Base-by-base conservation (phyloP, 2,329 filamentous ascomycete species). In the Metarhizium humberi region DNA sequence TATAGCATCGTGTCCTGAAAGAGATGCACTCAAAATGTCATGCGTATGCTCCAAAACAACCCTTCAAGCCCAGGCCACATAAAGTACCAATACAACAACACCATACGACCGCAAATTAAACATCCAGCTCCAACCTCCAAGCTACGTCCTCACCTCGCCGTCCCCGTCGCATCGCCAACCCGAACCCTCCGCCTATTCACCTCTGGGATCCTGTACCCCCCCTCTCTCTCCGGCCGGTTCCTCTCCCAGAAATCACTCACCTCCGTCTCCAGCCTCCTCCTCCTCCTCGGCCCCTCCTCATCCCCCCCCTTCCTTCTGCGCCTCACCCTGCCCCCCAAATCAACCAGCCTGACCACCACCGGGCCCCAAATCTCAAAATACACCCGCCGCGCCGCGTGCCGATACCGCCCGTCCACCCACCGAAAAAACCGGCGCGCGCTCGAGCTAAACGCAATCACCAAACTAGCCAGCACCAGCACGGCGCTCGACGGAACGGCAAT, bases 371-470 rank as follows among this genome's bases (percentile, higher is more conserved):
- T 1, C 1, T 55, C 51, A 7, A 50, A 53, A 59, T 66, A 66
- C 13, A 64, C 3, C 59, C 66, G 63, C 3, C 56, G 56, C 51
- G 58, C 53, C 4, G 47, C 18, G 1, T 47, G 36, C 2, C 58
- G 54, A 30, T 64, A 62, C 2, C 50, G 13, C 0, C 56, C 55
- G 10, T 59, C 59, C 11, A 65, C n/a, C 57, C 60, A 64, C 11
- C 65, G 61, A 30, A 69, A 61, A 5, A 71, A 55, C 2, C 59
- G 59, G 11, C 73, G 72, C 2, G 73, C 73, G 6, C 70, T 73
- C 20, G 71, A 75, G 62, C 75, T 84, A 67, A 82, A 85, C 0
- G 82, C 82, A 1, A 77, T 70, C 0, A 84, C 61, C 2, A 85
- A 73, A 1, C 80, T 77, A 0, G 72, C 60, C 1, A 70, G 60